These are phyloP conservation scores for Sclerospora graminicola DNA, from an alignment of 352 stramenopile species.

Conservation along the genomic window DNA sequence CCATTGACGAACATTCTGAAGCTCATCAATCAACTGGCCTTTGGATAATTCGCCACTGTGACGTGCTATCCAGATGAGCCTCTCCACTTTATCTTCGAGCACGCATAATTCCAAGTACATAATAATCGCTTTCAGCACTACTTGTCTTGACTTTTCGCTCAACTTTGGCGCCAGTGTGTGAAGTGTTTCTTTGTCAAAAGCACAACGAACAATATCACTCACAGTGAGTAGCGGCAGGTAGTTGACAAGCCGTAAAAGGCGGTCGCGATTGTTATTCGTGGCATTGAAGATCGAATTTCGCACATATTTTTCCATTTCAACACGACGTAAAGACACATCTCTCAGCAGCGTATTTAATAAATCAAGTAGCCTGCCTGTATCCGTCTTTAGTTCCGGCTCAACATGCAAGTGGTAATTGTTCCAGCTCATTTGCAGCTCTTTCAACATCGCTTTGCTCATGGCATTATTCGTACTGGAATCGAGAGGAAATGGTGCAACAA, in stretches of 20 bases:
- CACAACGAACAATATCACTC: too few relatives aligned
- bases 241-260: constrained; percentile 17
- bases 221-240: constrained; percentile 22
- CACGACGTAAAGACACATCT: constrained; percentile 11
- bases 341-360: constrained; percentile 9
- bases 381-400: constrained; percentile 1
- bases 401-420: too few relatives aligned
- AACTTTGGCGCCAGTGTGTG: constrained; percentile 22
- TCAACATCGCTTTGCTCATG: constrained; percentile 31
- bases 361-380: neutral
- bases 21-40: constrained; percentile 41
- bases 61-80: constrained; percentile 20
- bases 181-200: constrained; percentile 25
- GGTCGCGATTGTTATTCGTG: constrained; percentile 6
- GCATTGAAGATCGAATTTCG: neutral
- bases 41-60: constrained; percentile 9
- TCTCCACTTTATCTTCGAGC: too few relatives aligned
- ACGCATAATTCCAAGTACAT: constrained; percentile 68
- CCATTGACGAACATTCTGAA: constrained; percentile 39
- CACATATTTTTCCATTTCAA: constrained; percentile 15
- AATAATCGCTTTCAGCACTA: constrained; percentile 13
- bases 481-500: too few relatives aligned
- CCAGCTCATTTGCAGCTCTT: constrained; percentile 36
- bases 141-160: constrained; percentile 8
- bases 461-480: constrained; percentile 16